These are phyloP conservation scores for Ustilago bromivora DNA, from an alignment of 1,284 basidiomycete species.

Conservation along the genomic window DNA sequence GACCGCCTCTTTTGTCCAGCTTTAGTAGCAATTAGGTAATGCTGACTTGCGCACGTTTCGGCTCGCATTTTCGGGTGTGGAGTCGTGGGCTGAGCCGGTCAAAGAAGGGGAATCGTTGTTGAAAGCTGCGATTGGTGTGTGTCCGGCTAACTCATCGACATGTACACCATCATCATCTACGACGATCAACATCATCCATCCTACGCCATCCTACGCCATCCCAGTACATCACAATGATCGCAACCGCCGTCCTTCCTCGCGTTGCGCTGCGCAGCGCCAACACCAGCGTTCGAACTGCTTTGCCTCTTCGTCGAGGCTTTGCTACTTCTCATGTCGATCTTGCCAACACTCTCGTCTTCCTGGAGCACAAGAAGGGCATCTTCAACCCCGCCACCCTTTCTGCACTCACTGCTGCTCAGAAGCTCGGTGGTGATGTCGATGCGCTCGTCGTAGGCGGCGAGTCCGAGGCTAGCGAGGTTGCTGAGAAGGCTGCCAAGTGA, in stretches of 20 bases:
- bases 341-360: slow-evolving; percentile 78
- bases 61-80: slow-evolving; percentile 20
- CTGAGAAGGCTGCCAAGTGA: slow-evolving; percentile 85
- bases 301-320: slow-evolving; percentile 53
- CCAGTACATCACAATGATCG: slow-evolving; percentile 43
- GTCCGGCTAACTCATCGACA: slow-evolving; percentile 1
- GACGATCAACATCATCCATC: slow-evolving; percentile 7
- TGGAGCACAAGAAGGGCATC: slow-evolving; percentile 86
- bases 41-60: slow-evolving; percentile 12
- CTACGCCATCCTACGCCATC: background rate
- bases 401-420: slow-evolving; percentile 87
- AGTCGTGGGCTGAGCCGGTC: slow-evolving; percentile 37
- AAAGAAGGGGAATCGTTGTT: slow-evolving; percentile 5
- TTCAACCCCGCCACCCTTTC: slow-evolving; percentile 88
- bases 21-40: slow-evolving; percentile 21
- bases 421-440: slow-evolving; percentile 85
- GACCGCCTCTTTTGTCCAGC: too few species aligned
- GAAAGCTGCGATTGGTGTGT: slow-evolving; percentile 18
- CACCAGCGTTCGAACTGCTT: slow-evolving; percentile 16
- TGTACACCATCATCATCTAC: slow-evolving; percentile 1
- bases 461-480: slow-evolving; percentile 77
- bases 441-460: slow-evolving; percentile 85
- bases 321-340: slow-evolving; percentile 59
- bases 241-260: slow-evolving; percentile 40
- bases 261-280: slow-evolving; percentile 27